These are phyloP conservation scores for Mallotus repandus DNA, from an alignment of 441 rosid genomes.

Conservation along the genomic window DNA sequence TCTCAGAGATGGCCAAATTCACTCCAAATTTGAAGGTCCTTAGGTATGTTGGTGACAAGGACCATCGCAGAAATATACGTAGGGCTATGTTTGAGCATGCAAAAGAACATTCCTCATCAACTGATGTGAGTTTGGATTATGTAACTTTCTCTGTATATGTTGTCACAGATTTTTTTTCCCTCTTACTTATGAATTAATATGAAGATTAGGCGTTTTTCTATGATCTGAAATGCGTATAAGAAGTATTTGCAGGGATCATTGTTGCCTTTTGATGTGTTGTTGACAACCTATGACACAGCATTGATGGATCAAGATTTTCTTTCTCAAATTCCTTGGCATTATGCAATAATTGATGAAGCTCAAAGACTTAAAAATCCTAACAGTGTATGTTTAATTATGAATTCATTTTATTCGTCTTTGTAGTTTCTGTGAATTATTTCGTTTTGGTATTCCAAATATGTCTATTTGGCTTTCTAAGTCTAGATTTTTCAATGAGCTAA, in stretches of 20 bases:
- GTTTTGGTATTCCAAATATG: neutral
- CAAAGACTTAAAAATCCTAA: constrained; percentile 92
- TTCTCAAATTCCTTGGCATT: constrained; percentile 82
- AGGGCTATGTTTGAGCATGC: constrained; percentile 45
- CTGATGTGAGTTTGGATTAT: constrained; percentile 43
- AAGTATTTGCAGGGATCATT: constrained; percentile 43
- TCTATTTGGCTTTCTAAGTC: neutral
- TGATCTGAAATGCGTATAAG: neutral
- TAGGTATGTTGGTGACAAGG: constrained; percentile 80
- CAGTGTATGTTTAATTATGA: constrained; percentile 54
- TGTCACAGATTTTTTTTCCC: neutral
- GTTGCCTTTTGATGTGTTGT: constrained; percentile 68
- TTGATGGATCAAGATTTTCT: constrained; percentile 80
- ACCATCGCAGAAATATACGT: constrained; percentile 51
- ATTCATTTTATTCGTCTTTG: neutral
- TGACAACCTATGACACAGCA: constrained; percentile 81
- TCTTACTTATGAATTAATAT: neutral
- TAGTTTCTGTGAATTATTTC: neutral
- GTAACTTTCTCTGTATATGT: neutral
- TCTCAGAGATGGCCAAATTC: constrained; percentile 69
- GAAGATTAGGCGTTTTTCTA: neutral
- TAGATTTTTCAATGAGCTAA: neutral
- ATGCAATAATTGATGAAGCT: constrained; percentile 82
- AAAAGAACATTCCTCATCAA: constrained; percentile 30
- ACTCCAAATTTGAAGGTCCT: constrained; percentile 61